Base-by-base conservation (phyloP, 2,329 filamentous ascomycete species). In the Arthroderma uncinatum region DNA sequence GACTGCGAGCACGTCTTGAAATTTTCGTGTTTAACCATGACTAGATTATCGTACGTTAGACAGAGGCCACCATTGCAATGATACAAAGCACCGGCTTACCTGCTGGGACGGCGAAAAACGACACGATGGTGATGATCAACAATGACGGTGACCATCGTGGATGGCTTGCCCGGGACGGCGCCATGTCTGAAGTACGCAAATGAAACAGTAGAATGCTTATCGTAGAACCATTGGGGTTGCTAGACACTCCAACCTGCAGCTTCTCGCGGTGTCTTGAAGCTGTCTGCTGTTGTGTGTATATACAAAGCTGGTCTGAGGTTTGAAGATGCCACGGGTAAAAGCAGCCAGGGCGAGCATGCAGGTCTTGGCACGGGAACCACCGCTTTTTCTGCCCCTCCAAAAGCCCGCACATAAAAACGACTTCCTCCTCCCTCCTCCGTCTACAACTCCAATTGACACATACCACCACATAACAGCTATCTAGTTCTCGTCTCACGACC, bases 1-100 rank as follows among this genome's bases (percentile, higher is more conserved):
- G 92, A 93, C 70, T 98, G 92, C 64, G 87, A 77, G 76, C 93
- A 98, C 66, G 87, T 95, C 70, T 97, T 98, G 80, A 97, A 98
- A 71, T 95, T 91, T 66, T 95, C 84, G 69, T 95, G 87, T 76
- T 98, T 98, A 55, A 98, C 93, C 66, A 82, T 79, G 62, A 82
- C 90, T 95, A 64, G 30, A 59, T 57, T 39, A 25, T 36, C 34
- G 40, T 19, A 30, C 5, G n/a, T 58, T 52, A 59, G 47, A 47
- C 54, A 33, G 47, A 53, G 34, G 3, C 12, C 16, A 16, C 12
- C 19, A 44, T 14, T 36, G 40, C 21, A 12, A 4, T 21, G 4
- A 37, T 25, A n/a, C 5, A 56, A 47, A 28, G 34, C 25, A 16
- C 10, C 21, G 21, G 55, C 81, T 70, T 76, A 88, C 87, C 78